Evolutionary conservation across 306 rosid species (phyloP).

Genomic region (Rosa multiflora): DNA sequence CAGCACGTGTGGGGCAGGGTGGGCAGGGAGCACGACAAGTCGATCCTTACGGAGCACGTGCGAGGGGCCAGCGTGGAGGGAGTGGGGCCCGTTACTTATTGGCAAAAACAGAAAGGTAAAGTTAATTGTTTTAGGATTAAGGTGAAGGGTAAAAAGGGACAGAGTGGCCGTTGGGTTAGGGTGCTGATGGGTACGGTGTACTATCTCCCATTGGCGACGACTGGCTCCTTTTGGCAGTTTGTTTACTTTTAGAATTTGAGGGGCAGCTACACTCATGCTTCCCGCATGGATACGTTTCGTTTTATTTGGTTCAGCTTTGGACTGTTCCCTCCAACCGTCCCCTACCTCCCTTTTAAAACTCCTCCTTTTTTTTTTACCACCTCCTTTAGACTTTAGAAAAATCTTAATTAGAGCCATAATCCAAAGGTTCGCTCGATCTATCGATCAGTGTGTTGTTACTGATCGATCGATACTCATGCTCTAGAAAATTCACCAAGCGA

Average conservation of each 20-base stretch:
- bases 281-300: constrained; percentile 23
- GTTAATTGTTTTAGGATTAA: neutral
- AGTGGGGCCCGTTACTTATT: neutral
- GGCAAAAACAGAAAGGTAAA: neutral
- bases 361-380: neutral
- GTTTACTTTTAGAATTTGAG: neutral
- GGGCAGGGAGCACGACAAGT: constrained; percentile 27
- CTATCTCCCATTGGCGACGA: neutral
- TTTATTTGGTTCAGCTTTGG: neutral
- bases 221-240: constrained; percentile 15
- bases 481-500: neutral
- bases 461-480: neutral
- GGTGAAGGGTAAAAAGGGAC: neutral
- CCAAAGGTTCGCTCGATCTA: neutral
- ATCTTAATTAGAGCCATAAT: neutral
- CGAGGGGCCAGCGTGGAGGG: constrained; percentile 55
- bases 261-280: constrained; percentile 15
- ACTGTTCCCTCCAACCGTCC: constrained; percentile 3
- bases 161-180: neutral
- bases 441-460: neutral
- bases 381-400: neutral
- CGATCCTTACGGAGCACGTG: constrained; percentile 47
- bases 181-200: constrained; percentile 15
- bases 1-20: constrained; percentile 51
- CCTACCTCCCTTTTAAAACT: neutral